Conservation (phyloP, 495 filamentous ascomycete genomes). For the Trichodelitschia bisporula region DNA sequence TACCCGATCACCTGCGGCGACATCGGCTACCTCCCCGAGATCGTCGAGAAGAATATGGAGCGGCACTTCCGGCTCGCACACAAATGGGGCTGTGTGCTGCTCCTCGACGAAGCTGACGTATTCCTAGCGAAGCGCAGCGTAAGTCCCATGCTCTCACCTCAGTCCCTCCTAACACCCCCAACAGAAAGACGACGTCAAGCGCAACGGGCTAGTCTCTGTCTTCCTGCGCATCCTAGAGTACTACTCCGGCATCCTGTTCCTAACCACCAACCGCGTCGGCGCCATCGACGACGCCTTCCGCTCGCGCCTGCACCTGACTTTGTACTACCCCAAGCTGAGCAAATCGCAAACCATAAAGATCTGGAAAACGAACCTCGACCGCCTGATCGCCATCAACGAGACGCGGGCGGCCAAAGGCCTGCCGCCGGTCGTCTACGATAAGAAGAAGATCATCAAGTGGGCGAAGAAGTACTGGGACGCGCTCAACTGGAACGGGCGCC, state of each 20-base stretch:
- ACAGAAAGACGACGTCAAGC: slow-evolving; percentile 2
- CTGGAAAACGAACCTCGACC: slow-evolving; percentile 3
- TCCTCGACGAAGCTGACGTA: slow-evolving; percentile 33
- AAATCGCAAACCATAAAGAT: slow-evolving; percentile 1
- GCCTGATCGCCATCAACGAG: slow-evolving; percentile 1
- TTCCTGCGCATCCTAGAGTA: slow-evolving; percentile 6
- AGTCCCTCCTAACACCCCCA: slow-evolving; percentile 1
- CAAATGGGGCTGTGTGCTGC: slow-evolving; percentile 14
- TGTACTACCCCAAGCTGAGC: slow-evolving; percentile 3
- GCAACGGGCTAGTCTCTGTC: slow-evolving; percentile 7
- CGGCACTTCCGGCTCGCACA: slow-evolving; percentile 2
- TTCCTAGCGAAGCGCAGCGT: slow-evolving; percentile 28
- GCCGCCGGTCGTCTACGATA: neutral
- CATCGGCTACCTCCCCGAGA: slow-evolving; percentile 2
- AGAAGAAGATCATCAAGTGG: slow-evolving; percentile 2
- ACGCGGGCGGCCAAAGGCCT: neutral
- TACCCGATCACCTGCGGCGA: slow-evolving; percentile 6
- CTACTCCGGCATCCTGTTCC: slow-evolving; percentile 4
- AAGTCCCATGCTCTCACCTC: slow-evolving; percentile 2
- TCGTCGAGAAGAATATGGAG: slow-evolving; percentile 2
- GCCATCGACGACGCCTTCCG: slow-evolving; percentile 2
- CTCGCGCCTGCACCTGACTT: slow-evolving; percentile 1
- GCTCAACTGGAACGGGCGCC: slow-evolving; percentile 8
- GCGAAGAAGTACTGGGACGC: slow-evolving; percentile 1
- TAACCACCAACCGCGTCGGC: slow-evolving; percentile 3